phyloP scores from a whole-genome alignment of 768 basidiomycete genomes.

The Tubosaeta sp. region DNA sequence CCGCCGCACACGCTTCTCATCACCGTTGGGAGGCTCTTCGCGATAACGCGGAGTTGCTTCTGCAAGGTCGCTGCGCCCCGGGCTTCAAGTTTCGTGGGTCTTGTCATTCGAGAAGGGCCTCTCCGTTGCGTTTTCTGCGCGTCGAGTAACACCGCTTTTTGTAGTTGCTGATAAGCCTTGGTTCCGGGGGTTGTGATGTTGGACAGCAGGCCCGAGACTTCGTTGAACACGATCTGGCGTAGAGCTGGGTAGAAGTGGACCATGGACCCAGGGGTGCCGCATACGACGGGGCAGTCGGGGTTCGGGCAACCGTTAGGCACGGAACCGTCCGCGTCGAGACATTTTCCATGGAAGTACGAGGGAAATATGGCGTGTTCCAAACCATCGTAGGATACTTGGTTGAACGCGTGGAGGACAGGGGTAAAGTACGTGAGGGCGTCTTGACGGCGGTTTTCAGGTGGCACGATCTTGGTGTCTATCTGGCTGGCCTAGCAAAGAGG shows the following conservation, averaged over 20 bases:
- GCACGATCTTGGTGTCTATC: conserved; percentile 33
- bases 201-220: conserved; percentile 34
- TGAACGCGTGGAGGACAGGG: conserved; percentile 47
- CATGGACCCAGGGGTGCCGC: conserved; percentile 79
- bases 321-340: conserved; percentile 46
- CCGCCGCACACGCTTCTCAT: conserved; percentile 47
- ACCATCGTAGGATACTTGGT: conserved; percentile 37
- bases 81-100: conserved; percentile 14
- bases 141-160: conserved; percentile 39
- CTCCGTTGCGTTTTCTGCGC: conserved; percentile 16
- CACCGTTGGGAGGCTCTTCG: conserved; percentile 28
- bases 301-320: conserved; percentile 73
- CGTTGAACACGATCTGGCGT: conserved; percentile 44
- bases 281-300: conserved; percentile 73
- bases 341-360: conserved; percentile 74
- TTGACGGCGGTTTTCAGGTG: conserved; percentile 19
- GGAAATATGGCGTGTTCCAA: conserved; percentile 63
- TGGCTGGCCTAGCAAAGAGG: conserved; percentile 30
- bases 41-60: conserved; percentile 29
- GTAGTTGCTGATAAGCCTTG: conserved; percentile 39
- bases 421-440: conserved; percentile 36
- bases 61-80: conserved; percentile 16
- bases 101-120: conserved; percentile 6
- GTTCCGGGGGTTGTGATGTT: conserved; percentile 36
- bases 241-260: conserved; percentile 61